Conservation (phyloP, 2,329 filamentous ascomycete genomes). For the Zymoseptoria pseudotritici region DNA sequence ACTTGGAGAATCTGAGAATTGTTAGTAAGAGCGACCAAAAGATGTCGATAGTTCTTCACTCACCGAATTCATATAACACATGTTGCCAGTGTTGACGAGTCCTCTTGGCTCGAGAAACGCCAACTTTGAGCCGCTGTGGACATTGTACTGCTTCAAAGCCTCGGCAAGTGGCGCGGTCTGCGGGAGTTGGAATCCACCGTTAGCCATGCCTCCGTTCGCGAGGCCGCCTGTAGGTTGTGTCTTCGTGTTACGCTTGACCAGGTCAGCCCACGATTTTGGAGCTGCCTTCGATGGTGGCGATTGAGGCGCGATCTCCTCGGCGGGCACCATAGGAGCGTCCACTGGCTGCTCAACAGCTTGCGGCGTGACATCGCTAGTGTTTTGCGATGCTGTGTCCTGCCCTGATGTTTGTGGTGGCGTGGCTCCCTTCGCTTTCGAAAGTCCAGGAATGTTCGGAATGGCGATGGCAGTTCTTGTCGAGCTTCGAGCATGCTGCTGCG, state of each 20-base stretch:
- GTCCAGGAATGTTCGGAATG: slow-evolving; percentile 47
- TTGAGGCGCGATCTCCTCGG: slow-evolving; percentile 27
- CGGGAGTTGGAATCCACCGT: slow-evolving; percentile 34
- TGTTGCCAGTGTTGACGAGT: slow-evolving; percentile 93
- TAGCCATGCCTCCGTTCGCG: slow-evolving; percentile 19
- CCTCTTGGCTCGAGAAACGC: slow-evolving; percentile 87
- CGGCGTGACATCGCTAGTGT: slow-evolving; percentile 8
- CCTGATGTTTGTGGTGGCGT: slow-evolving; percentile 30
- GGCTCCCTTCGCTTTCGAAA: slow-evolving; percentile 36
- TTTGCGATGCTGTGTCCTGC: slow-evolving; percentile 19
- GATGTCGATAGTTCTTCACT: slow-evolving; percentile 33
- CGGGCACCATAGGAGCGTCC: neutral
- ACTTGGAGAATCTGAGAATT: slow-evolving; percentile 75
- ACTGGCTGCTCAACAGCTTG: slow-evolving; percentile 6
- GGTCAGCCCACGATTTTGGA: slow-evolving; percentile 60
- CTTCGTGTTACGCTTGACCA: slow-evolving; percentile 48
- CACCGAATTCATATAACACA: slow-evolving; percentile 99
- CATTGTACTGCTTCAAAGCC: slow-evolving; percentile 65
- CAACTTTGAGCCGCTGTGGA: slow-evolving; percentile 58
- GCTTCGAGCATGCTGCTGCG: slow-evolving; percentile 29
- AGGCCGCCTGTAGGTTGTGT: slow-evolving; percentile 26
- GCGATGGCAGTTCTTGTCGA: slow-evolving; percentile 40
- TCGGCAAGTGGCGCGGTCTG: slow-evolving; percentile 57
- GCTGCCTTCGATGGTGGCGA: slow-evolving; percentile 23
- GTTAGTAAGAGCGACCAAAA: slow-evolving; percentile 1